These are phyloP conservation scores for Actinidia polygama DNA, from an alignment of 179 eudicot species.

Conservation along the genomic window DNA sequence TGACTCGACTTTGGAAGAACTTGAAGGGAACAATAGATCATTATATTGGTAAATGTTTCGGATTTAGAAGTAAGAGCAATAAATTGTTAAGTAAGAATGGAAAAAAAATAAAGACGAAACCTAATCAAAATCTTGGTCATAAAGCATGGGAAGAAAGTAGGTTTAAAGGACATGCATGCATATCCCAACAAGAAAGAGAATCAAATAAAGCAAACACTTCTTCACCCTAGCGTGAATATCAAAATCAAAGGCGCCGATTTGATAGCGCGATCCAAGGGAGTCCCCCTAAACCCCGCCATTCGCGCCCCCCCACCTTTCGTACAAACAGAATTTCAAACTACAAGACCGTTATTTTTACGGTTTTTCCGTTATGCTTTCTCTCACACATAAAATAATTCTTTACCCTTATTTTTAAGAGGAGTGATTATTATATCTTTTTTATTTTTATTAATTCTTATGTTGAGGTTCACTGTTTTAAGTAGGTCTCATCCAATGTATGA, in stretches of 20 bases:
- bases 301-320: constrained; percentile 16
- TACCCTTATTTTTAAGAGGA: too few species aligned
- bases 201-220: neutral
- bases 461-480: too few species aligned
- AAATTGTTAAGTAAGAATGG: neutral
- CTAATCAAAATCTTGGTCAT: constrained; percentile 18
- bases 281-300: constrained; percentile 21
- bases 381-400: neutral
- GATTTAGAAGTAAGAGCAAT: neutral
- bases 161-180: neutral
- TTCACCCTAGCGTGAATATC: neutral
- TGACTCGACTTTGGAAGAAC: too few species aligned
- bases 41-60: too few species aligned
- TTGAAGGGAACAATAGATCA: too few species aligned
- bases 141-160: constrained; percentile 21
- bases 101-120: neutral
- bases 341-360: constrained; percentile 17
- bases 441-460: too few species aligned
- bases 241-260: constrained; percentile 32
- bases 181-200: neutral
- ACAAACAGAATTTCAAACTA: neutral
- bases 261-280: constrained; percentile 23
- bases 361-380: constrained; percentile 11
- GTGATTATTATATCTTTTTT: too few species aligned
- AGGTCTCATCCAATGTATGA: too few species aligned